Percentiles rank a stretch among this genome's conserved stretches.
phyloP scores from a whole-genome alignment of 257 asterid genomes.

The Marsdenia floribunda region DNA sequence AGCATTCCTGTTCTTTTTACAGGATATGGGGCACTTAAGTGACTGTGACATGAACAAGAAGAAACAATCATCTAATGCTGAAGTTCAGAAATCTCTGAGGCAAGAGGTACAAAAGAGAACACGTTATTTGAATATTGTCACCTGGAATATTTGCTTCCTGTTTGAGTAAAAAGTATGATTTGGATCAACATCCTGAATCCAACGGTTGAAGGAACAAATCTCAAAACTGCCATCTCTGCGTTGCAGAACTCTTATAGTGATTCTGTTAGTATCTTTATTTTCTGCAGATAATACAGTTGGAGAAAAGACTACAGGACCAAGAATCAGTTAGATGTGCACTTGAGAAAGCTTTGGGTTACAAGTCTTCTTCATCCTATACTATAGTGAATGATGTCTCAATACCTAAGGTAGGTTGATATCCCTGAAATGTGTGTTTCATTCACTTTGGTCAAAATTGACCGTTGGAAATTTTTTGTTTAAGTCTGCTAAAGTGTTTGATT shows the following conservation, averaged over 20 bases:
- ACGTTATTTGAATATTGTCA: slow-evolving; percentile 5
- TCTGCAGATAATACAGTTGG: slow-evolving; percentile 69
- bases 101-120: slow-evolving; percentile 54
- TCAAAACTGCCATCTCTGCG: neutral
- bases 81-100: slow-evolving; percentile 64
- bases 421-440: neutral
- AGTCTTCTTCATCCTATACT: slow-evolving; percentile 40
- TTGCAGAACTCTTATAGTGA: neutral
- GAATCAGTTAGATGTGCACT: slow-evolving; percentile 75
- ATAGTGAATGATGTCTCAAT: slow-evolving; percentile 38
- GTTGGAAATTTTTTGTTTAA: neutral
- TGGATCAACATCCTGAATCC: neutral
- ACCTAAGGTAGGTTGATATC: slow-evolving; percentile 54
- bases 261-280: slow-evolving; percentile 5
- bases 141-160: neutral
- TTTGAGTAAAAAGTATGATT: slow-evolving; percentile 1
- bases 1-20: slow-evolving; percentile 15
- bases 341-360: slow-evolving; percentile 85
- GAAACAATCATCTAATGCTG: slow-evolving; percentile 46
- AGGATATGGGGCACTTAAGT: slow-evolving; percentile 42
- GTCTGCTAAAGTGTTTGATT: neutral
- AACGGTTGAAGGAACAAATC: neutral
- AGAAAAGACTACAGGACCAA: slow-evolving; percentile 76
- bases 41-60: slow-evolving; percentile 35
- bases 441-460: neutral